Evolutionary conservation across 768 basidiomycete genomes (phyloP).

Genomic region (Amanita polypyramis): DNA sequence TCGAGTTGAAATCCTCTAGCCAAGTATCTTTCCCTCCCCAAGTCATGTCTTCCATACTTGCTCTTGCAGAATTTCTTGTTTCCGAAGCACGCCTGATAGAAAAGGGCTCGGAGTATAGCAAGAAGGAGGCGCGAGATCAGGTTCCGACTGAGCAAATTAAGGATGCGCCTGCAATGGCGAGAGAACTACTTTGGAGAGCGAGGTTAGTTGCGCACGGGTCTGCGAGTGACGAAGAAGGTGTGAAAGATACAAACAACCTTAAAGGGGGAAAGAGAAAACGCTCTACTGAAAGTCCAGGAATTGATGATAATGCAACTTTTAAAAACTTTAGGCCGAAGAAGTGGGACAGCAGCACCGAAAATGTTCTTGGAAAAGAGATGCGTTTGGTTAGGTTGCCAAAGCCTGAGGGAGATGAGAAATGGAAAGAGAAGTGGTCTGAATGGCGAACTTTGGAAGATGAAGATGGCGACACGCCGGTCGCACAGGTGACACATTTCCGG

Average conservation of each 20-base stretch:
- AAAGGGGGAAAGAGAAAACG: slow-evolving; percentile 29
- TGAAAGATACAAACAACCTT: slow-evolving; percentile 9
- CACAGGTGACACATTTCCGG: slow-evolving; percentile 30
- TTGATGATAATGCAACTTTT: slow-evolving; percentile 25
- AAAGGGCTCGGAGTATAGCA: slow-evolving; percentile 54
- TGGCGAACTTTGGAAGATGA: slow-evolving; percentile 20
- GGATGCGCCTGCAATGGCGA: slow-evolving; percentile 69
- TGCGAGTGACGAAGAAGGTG: slow-evolving; percentile 57
- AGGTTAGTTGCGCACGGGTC: slow-evolving; percentile 44
- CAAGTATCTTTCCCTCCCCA: slow-evolving; percentile 30
- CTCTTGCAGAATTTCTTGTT: slow-evolving; percentile 72
- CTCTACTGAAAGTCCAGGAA: slow-evolving; percentile 22
- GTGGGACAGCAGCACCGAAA: slow-evolving; percentile 49
- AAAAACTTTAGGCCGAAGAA: slow-evolving; percentile 57
- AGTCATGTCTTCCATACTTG: slow-evolving; percentile 59
- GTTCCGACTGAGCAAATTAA: slow-evolving; percentile 75
- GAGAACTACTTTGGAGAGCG: slow-evolving; percentile 81
- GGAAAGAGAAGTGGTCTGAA: slow-evolving; percentile 36
- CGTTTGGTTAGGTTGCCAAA: slow-evolving; percentile 25
- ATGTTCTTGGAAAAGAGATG: slow-evolving; percentile 30
- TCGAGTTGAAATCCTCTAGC: slow-evolving; percentile 50
- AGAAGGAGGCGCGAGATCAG: slow-evolving; percentile 71
- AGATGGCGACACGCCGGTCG: slow-evolving; percentile 19
- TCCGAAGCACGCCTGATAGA: slow-evolving; percentile 67
- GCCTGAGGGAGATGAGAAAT: slow-evolving; percentile 24